phyloP scores from a whole-genome alignment of 306 rosid genomes.

The Ochetophila trinervis region DNA sequence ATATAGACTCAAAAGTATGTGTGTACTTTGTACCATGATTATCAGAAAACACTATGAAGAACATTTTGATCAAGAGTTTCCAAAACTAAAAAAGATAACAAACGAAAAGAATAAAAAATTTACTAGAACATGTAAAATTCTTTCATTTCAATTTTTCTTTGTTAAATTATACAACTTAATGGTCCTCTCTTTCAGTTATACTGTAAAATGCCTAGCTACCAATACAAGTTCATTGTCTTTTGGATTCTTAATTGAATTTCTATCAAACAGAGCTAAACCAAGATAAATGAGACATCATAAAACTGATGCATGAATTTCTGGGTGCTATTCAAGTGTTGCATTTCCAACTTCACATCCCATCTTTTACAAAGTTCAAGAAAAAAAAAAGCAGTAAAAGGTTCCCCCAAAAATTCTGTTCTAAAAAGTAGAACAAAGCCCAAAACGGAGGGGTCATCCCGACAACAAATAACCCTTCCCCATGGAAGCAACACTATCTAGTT shows the following conservation, averaged over 20 bases:
- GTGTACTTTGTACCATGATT: too few relatives aligned
- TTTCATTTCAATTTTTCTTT: neutral
- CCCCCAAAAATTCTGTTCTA: constrained; percentile 19
- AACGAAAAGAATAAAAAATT: too few relatives aligned
- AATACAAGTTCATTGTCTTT: too few relatives aligned
- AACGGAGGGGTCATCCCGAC: constrained; percentile 24
- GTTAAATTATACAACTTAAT: neutral
- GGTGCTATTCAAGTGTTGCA: constrained; percentile 15
- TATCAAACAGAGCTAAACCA: neutral
- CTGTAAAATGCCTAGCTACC: too few relatives aligned
- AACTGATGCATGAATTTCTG: constrained; percentile 28
- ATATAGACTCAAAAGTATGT: too few relatives aligned
- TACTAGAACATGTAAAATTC: neutral
- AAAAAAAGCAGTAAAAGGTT: constrained; percentile 12
- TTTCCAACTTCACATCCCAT: constrained; percentile 49
- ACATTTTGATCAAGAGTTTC: too few relatives aligned
- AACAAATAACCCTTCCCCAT: constrained; percentile 20
- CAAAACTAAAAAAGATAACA: too few relatives aligned
- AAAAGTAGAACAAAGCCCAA: constrained; percentile 15
- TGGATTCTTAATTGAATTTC: too few relatives aligned
- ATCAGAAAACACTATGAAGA: too few relatives aligned
- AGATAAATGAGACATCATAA: neutral
- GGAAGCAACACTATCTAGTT: constrained; percentile 26
- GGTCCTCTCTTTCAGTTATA: neutral
- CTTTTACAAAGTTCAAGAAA: constrained; percentile 47